Base-by-base conservation (phyloP, 2,329 filamentous ascomycete species). In the Lachnellula arida region DNA sequence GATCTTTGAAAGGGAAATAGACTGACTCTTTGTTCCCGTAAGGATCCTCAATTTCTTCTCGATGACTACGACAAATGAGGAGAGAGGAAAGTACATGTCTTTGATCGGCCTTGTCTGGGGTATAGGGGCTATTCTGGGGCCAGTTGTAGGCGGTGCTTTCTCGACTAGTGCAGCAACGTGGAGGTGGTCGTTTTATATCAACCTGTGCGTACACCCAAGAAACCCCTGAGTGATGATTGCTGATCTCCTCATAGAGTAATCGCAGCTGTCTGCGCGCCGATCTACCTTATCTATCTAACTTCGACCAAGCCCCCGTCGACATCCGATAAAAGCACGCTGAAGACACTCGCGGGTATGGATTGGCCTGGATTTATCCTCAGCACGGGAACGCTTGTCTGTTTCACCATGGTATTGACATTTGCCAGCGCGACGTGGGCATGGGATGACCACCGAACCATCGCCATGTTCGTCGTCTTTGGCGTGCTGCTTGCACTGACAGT, bases 371-470 rank as follows among this genome's bases (percentile, higher is more conserved):
- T 73, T 2, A 39, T 76, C 6, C 70, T 83, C 4, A 74, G 71
- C 46, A 65, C 72, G 1, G 77, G 69, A 1, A 71, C 73, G 1
- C 73, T 76, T 55, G 67, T 74, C 0, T 69, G 70, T 7, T 68
- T 77, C 44, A 68, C 78, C 22, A 74, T 82, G 56, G 77, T 71
- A 0, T 71, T 82, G 46, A 74, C 72, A 14, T 81, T 81, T 48
- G 79, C 76, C 7, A 81, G 81, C 1, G 66, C 73, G 0, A 61
- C 73, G 1, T 84, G 74, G 63, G 62, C 67, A 0, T 85, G 81
- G 81, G 69, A 68, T 25, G 72, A 69, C 4, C 71, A 70, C 0
- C 65, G 70, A 0, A 72, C 74, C 19, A 79, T 84, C 49, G 71
- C 71, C 1, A 68, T 77, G 4, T 80, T 79, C 63, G 70, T 77